Evolutionary conservation across 2,329 filamentous ascomycete genomes (phyloP).

Genomic region (Graphilbum sp.): DNA sequence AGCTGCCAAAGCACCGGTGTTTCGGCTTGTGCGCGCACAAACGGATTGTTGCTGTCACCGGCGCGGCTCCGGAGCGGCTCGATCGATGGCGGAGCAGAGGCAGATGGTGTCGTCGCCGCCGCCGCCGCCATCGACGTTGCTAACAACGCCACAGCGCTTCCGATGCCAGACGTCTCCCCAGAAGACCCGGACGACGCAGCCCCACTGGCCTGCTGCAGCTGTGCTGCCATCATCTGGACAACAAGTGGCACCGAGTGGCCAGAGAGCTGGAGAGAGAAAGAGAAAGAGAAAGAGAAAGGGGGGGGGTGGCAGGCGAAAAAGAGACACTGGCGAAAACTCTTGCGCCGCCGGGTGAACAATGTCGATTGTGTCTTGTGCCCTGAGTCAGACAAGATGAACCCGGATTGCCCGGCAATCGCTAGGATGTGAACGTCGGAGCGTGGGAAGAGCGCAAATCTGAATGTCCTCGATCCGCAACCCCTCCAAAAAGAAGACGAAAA

Average conservation of each 20-base stretch:
- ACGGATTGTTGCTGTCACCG: conserved; percentile 29
- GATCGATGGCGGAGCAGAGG: conserved; percentile 1
- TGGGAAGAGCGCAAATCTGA: too few species aligned
- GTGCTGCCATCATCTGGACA: conserved; percentile 10
- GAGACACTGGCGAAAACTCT: too few species aligned
- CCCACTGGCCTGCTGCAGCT: conserved; percentile 11
- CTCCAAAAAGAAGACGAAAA: too few species aligned
- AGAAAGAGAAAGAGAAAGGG: not conserved
- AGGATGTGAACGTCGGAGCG: too few species aligned
- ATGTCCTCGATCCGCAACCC: too few species aligned
- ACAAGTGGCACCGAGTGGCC: not conserved
- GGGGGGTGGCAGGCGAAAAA: too few species aligned
- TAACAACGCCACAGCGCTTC: not conserved
- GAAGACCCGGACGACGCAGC: conserved; percentile 5
- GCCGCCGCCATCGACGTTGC: not conserved
- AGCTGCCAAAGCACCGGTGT: conserved; percentile 88
- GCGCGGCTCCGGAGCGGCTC: conserved; percentile 20
- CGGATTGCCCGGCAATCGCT: too few species aligned
- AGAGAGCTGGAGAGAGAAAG: not conserved
- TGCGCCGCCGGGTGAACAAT: too few species aligned
- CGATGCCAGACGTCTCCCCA: conserved; percentile 3
- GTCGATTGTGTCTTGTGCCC: too few species aligned
- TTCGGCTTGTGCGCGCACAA: conserved; percentile 54
- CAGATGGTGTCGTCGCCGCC: not conserved
- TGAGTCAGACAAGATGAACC: too few species aligned